phyloP scores from a whole-genome alignment of 2,329 filamentous ascomycete species.

The Alternaria sp. region DNA sequence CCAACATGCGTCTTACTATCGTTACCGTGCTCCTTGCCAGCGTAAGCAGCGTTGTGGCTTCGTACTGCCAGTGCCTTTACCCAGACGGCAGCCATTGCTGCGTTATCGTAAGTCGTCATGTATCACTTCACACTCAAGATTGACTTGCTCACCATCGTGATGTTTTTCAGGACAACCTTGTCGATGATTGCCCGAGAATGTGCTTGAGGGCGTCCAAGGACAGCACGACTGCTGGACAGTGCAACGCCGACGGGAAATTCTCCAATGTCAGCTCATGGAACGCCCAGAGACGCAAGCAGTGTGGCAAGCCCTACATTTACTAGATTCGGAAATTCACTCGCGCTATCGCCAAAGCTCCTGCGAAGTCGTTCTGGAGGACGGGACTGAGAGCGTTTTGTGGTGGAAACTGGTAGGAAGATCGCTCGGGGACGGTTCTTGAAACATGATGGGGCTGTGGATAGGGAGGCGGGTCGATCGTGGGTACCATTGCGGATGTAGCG shows the following conservation, averaged over 20 bases:
- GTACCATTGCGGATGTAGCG: neutral
- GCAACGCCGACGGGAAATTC: neutral
- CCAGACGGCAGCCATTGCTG: slow-evolving; percentile 3
- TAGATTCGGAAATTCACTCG: neutral
- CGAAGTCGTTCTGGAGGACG: slow-evolving; percentile 13
- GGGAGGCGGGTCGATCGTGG: slow-evolving; percentile 4
- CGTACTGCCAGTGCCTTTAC: slow-evolving; percentile 6
- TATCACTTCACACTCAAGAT: neutral
- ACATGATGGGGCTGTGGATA: slow-evolving; percentile 18
- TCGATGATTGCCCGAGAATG: neutral
- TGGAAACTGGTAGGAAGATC: slow-evolving; percentile 1
- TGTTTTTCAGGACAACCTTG: neutral
- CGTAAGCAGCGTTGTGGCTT: slow-evolving; percentile 6
- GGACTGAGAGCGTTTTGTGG: slow-evolving; percentile 16
- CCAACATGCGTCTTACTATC: neutral
- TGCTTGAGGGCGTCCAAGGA: neutral
- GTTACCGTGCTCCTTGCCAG: neutral
- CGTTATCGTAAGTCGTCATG: slow-evolving; percentile 6
- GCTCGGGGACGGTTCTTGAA: slow-evolving; percentile 19
- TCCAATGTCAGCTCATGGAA: neutral
- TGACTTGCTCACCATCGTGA: neutral
- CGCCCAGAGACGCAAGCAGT: neutral
- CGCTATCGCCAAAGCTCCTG: neutral
- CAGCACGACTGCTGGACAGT: neutral
- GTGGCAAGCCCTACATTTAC: neutral